phyloP scores from a whole-genome alignment of 441 rosid species.

The Sinapis alba region DNA sequence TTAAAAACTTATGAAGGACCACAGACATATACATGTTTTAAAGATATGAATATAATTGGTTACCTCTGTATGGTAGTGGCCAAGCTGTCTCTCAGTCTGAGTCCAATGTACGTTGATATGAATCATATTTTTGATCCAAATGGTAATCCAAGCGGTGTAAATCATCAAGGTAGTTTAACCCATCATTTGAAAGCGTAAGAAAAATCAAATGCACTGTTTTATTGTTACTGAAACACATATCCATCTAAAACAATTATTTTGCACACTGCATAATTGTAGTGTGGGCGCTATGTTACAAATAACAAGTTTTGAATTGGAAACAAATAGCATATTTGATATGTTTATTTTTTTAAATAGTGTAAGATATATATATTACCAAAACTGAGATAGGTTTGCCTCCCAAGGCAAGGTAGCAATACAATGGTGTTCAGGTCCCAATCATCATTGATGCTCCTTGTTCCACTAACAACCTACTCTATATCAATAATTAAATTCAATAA shows the following conservation, averaged over 20 bases:
- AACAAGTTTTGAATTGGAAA: background rate
- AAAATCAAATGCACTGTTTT: background rate
- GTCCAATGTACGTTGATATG: slow-evolving; percentile 18
- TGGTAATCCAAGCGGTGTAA: background rate
- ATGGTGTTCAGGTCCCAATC: slow-evolving; percentile 62
- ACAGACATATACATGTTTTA: slow-evolving; percentile 35
- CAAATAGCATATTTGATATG: slow-evolving; percentile 12
- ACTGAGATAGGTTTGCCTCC: slow-evolving; percentile 66
- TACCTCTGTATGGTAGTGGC: slow-evolving; percentile 30
- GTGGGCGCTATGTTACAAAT: slow-evolving; percentile 2
- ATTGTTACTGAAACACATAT: background rate
- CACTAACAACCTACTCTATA: slow-evolving; percentile 35
- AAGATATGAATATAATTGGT: slow-evolving; percentile 27
- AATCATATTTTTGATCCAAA: slow-evolving; percentile 3
- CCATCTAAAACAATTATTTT: background rate
- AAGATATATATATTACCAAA: slow-evolving; percentile 23
- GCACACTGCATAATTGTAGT: background rate
- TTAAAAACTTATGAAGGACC: slow-evolving; percentile 22
- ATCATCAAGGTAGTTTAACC: background rate
- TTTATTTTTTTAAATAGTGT: slow-evolving; percentile 7
- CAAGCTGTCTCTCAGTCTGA: slow-evolving; percentile 36
- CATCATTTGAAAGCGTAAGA: background rate
- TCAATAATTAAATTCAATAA: slow-evolving; percentile 16
- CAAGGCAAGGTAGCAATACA: slow-evolving; percentile 57
- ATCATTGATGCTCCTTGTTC: slow-evolving; percentile 64